phyloP scores from a whole-genome alignment of 176 grass and related monocot species.

The Bromus sterilis region DNA sequence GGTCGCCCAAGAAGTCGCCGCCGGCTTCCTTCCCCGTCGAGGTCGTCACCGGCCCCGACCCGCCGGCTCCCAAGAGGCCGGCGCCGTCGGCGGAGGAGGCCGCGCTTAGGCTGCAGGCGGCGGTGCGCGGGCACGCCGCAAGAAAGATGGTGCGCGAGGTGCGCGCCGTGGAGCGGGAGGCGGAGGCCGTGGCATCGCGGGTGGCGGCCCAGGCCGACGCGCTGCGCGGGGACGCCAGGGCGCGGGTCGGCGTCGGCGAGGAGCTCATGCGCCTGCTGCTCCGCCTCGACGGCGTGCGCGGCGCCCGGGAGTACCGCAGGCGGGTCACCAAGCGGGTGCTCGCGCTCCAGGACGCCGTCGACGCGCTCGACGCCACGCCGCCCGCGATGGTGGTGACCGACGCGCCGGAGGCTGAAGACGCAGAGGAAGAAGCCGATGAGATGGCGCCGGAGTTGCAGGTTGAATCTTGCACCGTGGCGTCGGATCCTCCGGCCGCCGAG shows the following conservation, averaged over 20 bases:
- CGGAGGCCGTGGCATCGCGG: slow-evolving; percentile 18
- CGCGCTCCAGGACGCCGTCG: slow-evolving; percentile 59
- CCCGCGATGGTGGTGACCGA: background rate
- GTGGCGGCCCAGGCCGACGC: slow-evolving; percentile 14
- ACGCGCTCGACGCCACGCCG: slow-evolving; percentile 23
- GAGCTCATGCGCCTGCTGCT: slow-evolving; percentile 55
- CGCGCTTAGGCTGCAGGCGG: slow-evolving; percentile 39
- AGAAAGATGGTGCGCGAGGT: slow-evolving; percentile 27
- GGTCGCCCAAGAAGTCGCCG: background rate
- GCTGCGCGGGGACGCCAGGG: background rate
- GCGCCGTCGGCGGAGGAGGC: background rate
- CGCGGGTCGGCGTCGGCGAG: background rate
- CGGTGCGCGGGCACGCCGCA: slow-evolving; percentile 43
- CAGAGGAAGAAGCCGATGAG: background rate
- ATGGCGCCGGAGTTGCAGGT: background rate
- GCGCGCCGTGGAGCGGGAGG: slow-evolving; percentile 29
- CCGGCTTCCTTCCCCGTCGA: background rate
- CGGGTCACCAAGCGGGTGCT: slow-evolving; percentile 54
- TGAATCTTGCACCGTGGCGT: background rate
- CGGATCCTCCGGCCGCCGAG: background rate
- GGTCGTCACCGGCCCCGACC: background rate
- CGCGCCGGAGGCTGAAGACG: background rate
- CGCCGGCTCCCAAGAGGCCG: background rate
- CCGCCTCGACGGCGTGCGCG: slow-evolving; percentile 49
- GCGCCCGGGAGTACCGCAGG: slow-evolving; percentile 52